Conservation (phyloP, 192 early-diverging fungal genomes). For the Podochytrium sp. region DNA sequence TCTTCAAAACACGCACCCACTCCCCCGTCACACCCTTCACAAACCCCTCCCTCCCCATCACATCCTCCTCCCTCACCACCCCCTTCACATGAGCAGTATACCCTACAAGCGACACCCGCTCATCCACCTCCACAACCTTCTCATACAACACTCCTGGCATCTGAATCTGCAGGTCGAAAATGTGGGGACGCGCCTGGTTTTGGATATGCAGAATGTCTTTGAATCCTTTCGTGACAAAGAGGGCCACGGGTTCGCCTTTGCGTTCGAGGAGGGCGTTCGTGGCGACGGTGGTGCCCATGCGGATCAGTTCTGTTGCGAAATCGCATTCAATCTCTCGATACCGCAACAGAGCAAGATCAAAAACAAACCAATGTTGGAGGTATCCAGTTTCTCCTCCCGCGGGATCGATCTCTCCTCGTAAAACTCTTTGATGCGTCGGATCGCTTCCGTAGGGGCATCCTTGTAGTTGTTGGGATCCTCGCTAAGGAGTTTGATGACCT, state of each 20-base stretch:
- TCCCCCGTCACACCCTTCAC: slow-evolving; percentile 86
- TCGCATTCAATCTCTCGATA: not conserved
- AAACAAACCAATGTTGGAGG: slow-evolving; percentile 62
- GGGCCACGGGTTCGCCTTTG: slow-evolving; percentile 85
- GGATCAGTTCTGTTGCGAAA: slow-evolving; percentile 62
- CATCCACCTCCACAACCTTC: slow-evolving; percentile 75
- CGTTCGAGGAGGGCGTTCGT: slow-evolving; percentile 80
- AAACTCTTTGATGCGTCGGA: slow-evolving; percentile 82
- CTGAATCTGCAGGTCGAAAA: slow-evolving; percentile 90
- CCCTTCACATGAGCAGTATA: slow-evolving; percentile 58
- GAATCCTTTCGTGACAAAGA: slow-evolving; percentile 93
- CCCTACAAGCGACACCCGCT: slow-evolving; percentile 84
- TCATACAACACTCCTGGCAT: slow-evolving; percentile 87
- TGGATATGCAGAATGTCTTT: slow-evolving; percentile 46
- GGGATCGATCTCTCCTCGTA: slow-evolving; percentile 73
- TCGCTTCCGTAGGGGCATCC: slow-evolving; percentile 95
- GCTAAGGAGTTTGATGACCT: slow-evolving; percentile 89
- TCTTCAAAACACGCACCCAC: slow-evolving; percentile 72
- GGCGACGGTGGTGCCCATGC: slow-evolving; percentile 98
- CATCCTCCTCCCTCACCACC: slow-evolving; percentile 31
- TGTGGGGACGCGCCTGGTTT: slow-evolving; percentile 84
- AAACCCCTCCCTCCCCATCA: slow-evolving; percentile 47
- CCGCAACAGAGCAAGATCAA: not conserved
- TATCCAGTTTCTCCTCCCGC: slow-evolving; percentile 72
- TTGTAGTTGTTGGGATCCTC: slow-evolving; percentile 89